Evolutionary conservation across 2,329 filamentous ascomycete genomes (phyloP), one percentile per base, ranked within the genome.

Genomic region (Cercospora canescens): DNA sequence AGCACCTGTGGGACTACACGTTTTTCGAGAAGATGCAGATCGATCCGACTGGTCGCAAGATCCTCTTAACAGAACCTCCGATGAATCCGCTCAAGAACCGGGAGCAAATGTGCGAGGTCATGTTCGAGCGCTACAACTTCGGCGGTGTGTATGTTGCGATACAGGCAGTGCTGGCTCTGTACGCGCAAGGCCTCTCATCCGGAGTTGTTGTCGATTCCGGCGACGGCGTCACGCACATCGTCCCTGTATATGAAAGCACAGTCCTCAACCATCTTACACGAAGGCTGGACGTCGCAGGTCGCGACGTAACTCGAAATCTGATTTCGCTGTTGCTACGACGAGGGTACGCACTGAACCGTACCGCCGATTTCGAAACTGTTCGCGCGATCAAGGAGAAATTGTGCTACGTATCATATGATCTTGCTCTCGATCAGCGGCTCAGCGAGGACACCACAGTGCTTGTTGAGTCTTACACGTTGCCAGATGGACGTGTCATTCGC

Each of bases 371-470:
- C 80, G 95, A 99, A 82, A 99, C 95, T 4, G 95, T 99, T 64
- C 91, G 95, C 69, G 94, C 98, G 80, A 98, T 99, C 84, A 99
- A 99, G 84, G 95, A 99, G 86, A 99, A 99, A 86, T 91, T 99
- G 60, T 98, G 95, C 86, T 99, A 99, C 79, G 94, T 99, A 64
- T 97, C 94, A 12, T 99, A 98, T 84, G 95, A 99, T 79, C 87
- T 99, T 64, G 93, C 96, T 81, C 86, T 99, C 63, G 95, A 99
- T 84, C 94, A 98, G 83, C 89, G 92, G 73, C 88, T 99, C 70
- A 96, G 92, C 76, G 95, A 99, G 82, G 95, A 99, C 75, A 99
- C 95, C 16, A 99, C 95, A 1, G 93, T 97, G 8, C 85, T 99
- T 63, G 95, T 99, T 11, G 95, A 99, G 81, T 96, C 92, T 77